Percentiles rank a stretch among this genome's conserved stretches.
phyloP scores from a whole-genome alignment of 805 yeast genomes.

The Metschnikowia continentalis region DNA sequence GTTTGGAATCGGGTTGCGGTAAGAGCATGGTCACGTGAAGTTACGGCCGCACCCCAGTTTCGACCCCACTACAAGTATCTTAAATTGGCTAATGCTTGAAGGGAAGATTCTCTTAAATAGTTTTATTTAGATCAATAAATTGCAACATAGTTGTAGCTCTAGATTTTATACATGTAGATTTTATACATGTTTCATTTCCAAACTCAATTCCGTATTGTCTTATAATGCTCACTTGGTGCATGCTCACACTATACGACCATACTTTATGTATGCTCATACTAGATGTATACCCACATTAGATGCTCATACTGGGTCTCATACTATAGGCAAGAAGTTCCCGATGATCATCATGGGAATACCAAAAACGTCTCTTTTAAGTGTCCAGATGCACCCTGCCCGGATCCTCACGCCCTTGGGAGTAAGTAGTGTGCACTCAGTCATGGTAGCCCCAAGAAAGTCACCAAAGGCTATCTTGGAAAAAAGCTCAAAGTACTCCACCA shows the following conservation, averaged over 20 bases:
- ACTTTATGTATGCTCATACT: too few species aligned
- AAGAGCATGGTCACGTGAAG: not conserved
- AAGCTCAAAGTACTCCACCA: slow-evolving; percentile 80
- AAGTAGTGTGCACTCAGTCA: slow-evolving; percentile 77
- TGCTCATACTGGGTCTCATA: slow-evolving; percentile 20
- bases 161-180: too few species aligned
- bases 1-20: slow-evolving; percentile 1
- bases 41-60: not conserved
- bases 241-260: too few species aligned
- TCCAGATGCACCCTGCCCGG: slow-evolving; percentile 84
- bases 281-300: too few species aligned
- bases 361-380: slow-evolving; percentile 89
- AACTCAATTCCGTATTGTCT: too few species aligned
- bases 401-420: slow-evolving; percentile 58
- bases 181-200: too few species aligned
- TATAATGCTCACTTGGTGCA: too few species aligned
- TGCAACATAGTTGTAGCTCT: too few species aligned
- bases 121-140: too few species aligned
- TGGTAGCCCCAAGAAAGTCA: slow-evolving; percentile 80
- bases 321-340: slow-evolving; percentile 85
- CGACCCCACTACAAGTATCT: too few species aligned
- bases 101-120: too few species aligned
- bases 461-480: slow-evolving; percentile 86
- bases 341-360: slow-evolving; percentile 97
- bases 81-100: too few species aligned